These are phyloP conservation scores for Mortierella sp. DNA, from an alignment of 371 early-diverging fungal genomes.

Conservation along the genomic window DNA sequence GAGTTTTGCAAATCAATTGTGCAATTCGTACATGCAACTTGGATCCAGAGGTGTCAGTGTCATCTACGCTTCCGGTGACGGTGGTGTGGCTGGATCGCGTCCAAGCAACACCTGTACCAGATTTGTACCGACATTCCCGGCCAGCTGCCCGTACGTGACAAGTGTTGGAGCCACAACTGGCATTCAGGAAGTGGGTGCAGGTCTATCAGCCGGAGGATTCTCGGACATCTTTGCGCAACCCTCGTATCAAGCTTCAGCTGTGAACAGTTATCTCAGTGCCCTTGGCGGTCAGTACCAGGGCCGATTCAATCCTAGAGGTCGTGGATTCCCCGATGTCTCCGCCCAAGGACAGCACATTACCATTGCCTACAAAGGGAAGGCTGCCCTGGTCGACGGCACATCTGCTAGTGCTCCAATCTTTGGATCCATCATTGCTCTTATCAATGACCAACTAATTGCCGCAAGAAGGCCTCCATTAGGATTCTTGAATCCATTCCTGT, in stretches of 20 bases:
- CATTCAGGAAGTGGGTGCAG: conserved; percentile 2
- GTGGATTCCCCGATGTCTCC: conserved; percentile 20
- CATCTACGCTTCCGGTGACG: conserved; percentile 12
- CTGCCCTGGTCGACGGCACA: not conserved
- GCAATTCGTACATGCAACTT: not conserved
- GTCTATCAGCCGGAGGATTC: conserved; percentile 23
- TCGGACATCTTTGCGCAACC: conserved; percentile 5
- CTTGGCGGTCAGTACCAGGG: not conserved
- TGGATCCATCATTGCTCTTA: conserved; percentile 4
- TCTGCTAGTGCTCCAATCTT: conserved; percentile 15
- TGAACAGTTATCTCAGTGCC: not conserved
- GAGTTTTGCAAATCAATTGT: not conserved
- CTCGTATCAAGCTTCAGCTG: not conserved
- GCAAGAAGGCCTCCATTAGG: conserved; percentile 2
- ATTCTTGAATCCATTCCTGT: conserved; percentile 18
- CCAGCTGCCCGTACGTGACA: conserved; percentile 24
- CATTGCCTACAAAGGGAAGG: not conserved
- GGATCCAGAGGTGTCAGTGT: conserved; percentile 3
- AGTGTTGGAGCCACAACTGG: conserved; percentile 13
- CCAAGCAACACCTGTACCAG: not conserved
- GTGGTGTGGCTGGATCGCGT: not conserved
- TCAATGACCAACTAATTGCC: conserved; percentile 6
- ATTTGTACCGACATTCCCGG: conserved; percentile 10
- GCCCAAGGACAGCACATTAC: not conserved
- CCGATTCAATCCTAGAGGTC: not conserved